Evolutionary conservation across 108 stramenopile species (phyloP), one percentile per base, ranked within the genome.

Genomic region (Skeletonema tropicum): DNA sequence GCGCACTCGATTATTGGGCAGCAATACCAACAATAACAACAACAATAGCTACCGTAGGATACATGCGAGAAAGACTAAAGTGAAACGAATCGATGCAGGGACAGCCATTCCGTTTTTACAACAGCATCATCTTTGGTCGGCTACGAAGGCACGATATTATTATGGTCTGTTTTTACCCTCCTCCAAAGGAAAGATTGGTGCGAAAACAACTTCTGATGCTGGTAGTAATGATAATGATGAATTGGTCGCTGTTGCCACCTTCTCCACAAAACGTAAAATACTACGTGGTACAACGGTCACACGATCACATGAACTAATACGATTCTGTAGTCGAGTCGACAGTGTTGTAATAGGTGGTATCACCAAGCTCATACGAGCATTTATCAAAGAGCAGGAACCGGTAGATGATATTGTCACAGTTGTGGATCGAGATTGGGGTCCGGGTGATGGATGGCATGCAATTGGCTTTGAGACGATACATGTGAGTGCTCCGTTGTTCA

Each of bases 351-450:
- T 88, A 4, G 87, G 87, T 23, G 87, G 85, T 6, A 79, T 86
- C 14, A 69, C 80, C 3, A 88, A 88, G 63, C 73, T 88, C 12
- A 29, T 85, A 21, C 60, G 41, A 59, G 63, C 83, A 3, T 88
- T 88, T 42, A 39, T 61, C 8, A 55, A n/a, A 19, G 79, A 85
- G 15, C 23, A 60, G 4, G 8, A 25, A 15, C 83, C 84, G 23
- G 52, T 55, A 11, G 83, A 86, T 67, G 87, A 88, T 60, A 74
- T 88, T n/a, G 83, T 88, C 9, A 88, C 87, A 17, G 70, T 75
- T 21, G 49, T 88, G 8, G 87, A 88, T 84, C 80, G 87, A 13
- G 87, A 88, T 64, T 88, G 87, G 87, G 85, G 85, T 45, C 31
- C 57, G 52, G 85, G 78, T 14, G 45, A 65, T 14, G 79, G 83